Evolutionary conservation across 2,329 filamentous ascomycete species (phyloP), one percentile per base, ranked within the genome.

Genomic region (Colletotrichum eremochloae): DNA sequence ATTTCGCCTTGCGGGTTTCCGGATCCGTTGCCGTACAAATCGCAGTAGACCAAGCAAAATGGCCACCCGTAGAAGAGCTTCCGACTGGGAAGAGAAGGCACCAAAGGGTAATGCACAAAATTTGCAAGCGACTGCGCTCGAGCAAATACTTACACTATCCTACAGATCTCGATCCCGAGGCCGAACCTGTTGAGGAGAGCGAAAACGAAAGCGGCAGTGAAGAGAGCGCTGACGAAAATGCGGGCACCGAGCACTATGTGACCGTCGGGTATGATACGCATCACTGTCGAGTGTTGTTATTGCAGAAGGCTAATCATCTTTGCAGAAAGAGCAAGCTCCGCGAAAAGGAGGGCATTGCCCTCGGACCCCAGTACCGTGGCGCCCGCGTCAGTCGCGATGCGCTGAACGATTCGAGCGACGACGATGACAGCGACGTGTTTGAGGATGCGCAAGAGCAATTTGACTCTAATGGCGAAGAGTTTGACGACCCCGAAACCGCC

Each of bases 201-300:
- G 65, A 86, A 82, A 20, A 92, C 77, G 76, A 92, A 91, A 72
- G 74, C 68, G 63, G 63, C 29, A 72, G 74, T 44, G 61, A 62
- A 56, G 63, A 75, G 38, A 87, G 84, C 75, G 84, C 84, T 24
- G 84, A 82, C 20, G 86, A 86, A 76, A 84, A 82, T 6, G 84
- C 87, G 38, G 94, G 93, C 29, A 93, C 95, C 42, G 96, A 97
- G 77, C 96, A 98, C 80, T 98, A 98, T 79, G 88, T 93, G 55
- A 82, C 88, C 64, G 94, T 97, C 42, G 93, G 92, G 87, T 92
- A 84, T 68, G 64, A 48, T 14, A 38, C 52, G 46, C 36, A 24
- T 14, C 24, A 6, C 18, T n/a, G 1, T 14, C 1, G 8, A 14
- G 14, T 9, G 1, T 38, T 38, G 5, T 33, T 9, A 1, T 50